A percentile compares a stretch with the other conserved stretches of the same genome.
Evolutionary conservation across 306 rosid species (phyloP).

Genomic region (Arachis hypogaea): DNA sequence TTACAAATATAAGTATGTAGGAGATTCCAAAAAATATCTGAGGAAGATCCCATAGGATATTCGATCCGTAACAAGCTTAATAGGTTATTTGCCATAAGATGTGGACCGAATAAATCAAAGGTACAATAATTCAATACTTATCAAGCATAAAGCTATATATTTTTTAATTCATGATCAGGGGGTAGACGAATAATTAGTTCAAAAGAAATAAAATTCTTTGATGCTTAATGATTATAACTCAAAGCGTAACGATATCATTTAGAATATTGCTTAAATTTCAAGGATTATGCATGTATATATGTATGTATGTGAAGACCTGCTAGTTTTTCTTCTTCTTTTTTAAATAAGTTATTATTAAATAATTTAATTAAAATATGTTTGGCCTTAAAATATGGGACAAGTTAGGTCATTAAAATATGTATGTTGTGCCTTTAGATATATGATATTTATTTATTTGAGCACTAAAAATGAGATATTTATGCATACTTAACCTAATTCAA

Average conservation of each 20-base stretch:
- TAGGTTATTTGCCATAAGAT: not conserved
- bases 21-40: constrained; percentile 2
- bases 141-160: not conserved
- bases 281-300: no score
- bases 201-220: constrained; percentile 12
- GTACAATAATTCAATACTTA: constrained; percentile 21
- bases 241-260: not conserved
- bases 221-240: not conserved
- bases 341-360: no score
- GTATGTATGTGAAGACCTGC: no score
- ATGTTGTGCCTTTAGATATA: not conserved
- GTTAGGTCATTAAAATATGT: not conserved
- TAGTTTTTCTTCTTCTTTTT: no score
- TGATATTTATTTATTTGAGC: no score
- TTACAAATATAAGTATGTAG: not conserved
- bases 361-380: not conserved
- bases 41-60: constrained; percentile 32
- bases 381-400: constrained; percentile 1
- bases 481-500: no score
- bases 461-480: no score
- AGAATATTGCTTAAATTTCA: not conserved
- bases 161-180: not conserved
- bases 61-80: not conserved
- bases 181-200: not conserved
- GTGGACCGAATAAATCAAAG: constrained; percentile 19